Conservation (phyloP, 1,284 basidiomycete genomes). For the Fomitopsis palustris region DNA sequence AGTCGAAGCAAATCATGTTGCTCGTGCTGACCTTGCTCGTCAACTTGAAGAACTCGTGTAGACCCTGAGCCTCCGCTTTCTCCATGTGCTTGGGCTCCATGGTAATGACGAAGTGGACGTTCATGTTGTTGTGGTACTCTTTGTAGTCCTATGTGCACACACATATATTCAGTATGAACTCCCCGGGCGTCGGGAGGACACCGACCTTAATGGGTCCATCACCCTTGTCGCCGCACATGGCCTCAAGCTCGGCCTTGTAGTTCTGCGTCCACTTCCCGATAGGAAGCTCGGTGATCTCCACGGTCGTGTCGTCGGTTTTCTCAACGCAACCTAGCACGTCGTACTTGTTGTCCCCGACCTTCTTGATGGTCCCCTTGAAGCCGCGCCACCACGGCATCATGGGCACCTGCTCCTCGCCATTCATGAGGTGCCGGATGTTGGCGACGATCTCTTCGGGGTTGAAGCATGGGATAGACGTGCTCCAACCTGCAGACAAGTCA, state of each 20-base stretch:
- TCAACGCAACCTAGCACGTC: conserved; percentile 76
- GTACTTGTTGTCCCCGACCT: conserved; percentile 81
- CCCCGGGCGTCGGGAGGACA: neutral
- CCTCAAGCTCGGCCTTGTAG: conserved; percentile 91
- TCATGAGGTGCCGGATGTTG: conserved; percentile 88
- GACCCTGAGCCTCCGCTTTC: conserved; percentile 86
- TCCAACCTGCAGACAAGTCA: conserved; percentile 70
- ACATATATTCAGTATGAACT: neutral
- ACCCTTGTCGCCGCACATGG: conserved; percentile 72
- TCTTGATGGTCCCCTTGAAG: conserved; percentile 87
- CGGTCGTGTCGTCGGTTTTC: conserved; percentile 83
- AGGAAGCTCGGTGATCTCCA: conserved; percentile 95
- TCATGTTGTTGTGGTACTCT: conserved; percentile 92
- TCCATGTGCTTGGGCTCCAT: conserved; percentile 82
- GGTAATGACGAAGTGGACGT: conserved; percentile 87
- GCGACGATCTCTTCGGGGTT: conserved; percentile 90
- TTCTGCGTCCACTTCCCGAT: conserved; percentile 94
- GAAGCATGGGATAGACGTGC: conserved; percentile 90
- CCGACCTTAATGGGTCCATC: conserved; percentile 63
- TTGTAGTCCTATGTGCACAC: conserved; percentile 75
- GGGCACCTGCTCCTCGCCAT: conserved; percentile 76
- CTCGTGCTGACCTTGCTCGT: conserved; percentile 79
- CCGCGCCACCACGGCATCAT: conserved; percentile 99
- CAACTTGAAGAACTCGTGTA: conserved; percentile 92
- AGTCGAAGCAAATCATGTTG: conserved; percentile 99